Base-by-base conservation (phyloP, 2,329 filamentous ascomycete species). In the Periconia sp. region DNA sequence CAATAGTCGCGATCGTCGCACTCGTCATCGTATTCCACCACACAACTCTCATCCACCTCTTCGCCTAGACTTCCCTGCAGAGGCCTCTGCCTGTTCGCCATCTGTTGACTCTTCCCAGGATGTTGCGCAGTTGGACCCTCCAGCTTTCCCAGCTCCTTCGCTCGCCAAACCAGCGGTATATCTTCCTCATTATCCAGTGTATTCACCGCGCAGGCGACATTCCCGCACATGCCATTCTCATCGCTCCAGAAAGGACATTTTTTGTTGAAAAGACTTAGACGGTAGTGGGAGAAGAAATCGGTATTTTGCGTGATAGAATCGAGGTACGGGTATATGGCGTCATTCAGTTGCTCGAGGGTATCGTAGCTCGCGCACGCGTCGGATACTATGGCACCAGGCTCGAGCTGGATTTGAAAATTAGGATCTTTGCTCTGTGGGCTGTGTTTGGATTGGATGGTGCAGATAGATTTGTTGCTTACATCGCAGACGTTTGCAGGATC, bases 231-330 rank as follows among this genome's bases (percentile, higher is more conserved):
- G 73, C 91, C 91, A 74, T 89, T 89, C 57, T 92, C 88, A 73
- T 99, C 94, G 69, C 87, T 85, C 93, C 94, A 99, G 73, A 97
- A 99, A 0, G 94, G 94, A 69, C 94, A 99, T 76, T 85, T 86
- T 75, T 94, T 96, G 75, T 95, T 89, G 76, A 91, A 99, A 18
- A 99, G 83, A 73, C 97, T 97, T 44, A 99, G 79, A 53, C 94
- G 88, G 78, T 97, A 99, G 76, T 97, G 92, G 49, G 93, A 93
- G 77, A 99, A 99, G 82, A 97, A 99, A 76, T 99, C 94, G 73
- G 93, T 96, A 49, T 89, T 86, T 64, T 85, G 85, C 0, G 91
- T 96, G 44, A 99, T 85, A 51, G 90, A 88, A 65, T 90, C 84
- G 62, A 99, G 78, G 49, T 86, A 84, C 17, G 92, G 90, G 64